Evolutionary conservation across 2,329 filamentous ascomycete genomes (phyloP), one percentile per base, ranked within the genome.

Genomic region (Didymella pomorum): DNA sequence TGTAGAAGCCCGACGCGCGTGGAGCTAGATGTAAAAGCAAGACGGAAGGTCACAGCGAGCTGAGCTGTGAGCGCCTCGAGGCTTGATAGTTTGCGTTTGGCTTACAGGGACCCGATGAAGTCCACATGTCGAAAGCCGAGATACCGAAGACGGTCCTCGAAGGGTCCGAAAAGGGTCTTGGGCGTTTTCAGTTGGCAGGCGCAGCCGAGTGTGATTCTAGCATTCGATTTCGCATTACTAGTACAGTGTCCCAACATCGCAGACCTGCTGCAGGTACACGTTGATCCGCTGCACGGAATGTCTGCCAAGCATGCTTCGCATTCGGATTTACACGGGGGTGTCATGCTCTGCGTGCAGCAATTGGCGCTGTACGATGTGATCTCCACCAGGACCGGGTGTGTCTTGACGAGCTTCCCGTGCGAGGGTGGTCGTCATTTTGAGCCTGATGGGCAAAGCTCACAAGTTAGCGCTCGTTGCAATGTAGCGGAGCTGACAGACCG

Each of bases 251-350:
- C 33, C 31, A 14, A 51, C 20, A 2, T 7, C n/a, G 28, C 20
- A 42, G 23, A 16, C 10, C 35, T 18, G 33, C 39, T 52, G 54
- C 48, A 57, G 54, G 54, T 52, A 52, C 54, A 25, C 7, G 35
- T 28, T n/a, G 39, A 35, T 46, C 23, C 31, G 33, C 20, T 35
- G 41, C 53, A 45, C 18, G 50, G 9, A 16, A 18, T 26, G 48
- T 42, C 52, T 48, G 33, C 28, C 48, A 35, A 52, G 47, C 12
- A 28, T 46, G 48, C 35, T 42, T 52, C 48, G 54, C 35, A 12
- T 42, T 18, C 48, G 48, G 48, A 43, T 52, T 46, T 20, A 47
- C 53, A 31, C 42, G 26, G 46, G 31, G 31, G 16, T 35, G 42
- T 9, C 48, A 42, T 31, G 26, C 16, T 33, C 26, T n/a, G 28